A percentile compares a stretch with the other conserved stretches of the same genome.
phyloP scores from a whole-genome alignment of 345 rosid genomes.

The Garcia nutans region DNA sequence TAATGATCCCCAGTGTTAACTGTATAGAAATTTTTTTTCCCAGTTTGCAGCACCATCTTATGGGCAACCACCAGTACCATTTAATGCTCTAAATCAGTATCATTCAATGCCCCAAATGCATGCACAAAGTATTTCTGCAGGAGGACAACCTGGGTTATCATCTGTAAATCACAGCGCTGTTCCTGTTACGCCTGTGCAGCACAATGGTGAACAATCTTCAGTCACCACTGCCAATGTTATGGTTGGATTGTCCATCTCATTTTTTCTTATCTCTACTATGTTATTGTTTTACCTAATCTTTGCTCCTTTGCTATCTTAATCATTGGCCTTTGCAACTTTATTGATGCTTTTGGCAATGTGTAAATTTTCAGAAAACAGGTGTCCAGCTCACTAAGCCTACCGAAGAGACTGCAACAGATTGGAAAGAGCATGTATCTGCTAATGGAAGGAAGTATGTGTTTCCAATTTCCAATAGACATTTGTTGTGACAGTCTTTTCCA shows the following conservation, averaged over 20 bases:
- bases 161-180: constrained; percentile 43
- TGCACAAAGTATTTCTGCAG: constrained; percentile 44
- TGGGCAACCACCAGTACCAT: constrained; percentile 46
- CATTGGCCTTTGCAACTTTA: neutral
- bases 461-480: neutral
- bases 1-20: constrained; percentile 14
- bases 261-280: neutral
- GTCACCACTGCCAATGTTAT: constrained; percentile 30
- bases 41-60: constrained; percentile 65
- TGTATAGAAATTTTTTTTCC: constrained; percentile 24
- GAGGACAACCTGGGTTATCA: constrained; percentile 45
- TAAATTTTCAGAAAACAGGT: constrained; percentile 38
- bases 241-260: constrained; percentile 34
- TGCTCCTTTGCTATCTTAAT: neutral
- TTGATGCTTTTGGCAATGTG: constrained; percentile 9
- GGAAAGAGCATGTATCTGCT: constrained; percentile 83
- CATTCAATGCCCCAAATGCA: constrained; percentile 53
- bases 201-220: constrained; percentile 47
- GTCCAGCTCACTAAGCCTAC: constrained; percentile 39
- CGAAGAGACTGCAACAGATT: constrained; percentile 51
- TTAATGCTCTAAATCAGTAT: constrained; percentile 44
- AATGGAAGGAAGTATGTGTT: constrained; percentile 73
- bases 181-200: constrained; percentile 40
- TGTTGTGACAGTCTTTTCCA: constrained; percentile 1
- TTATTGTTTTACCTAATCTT: constrained; percentile 8